Base-by-base conservation (phyloP, 2,329 filamentous ascomycete genomes). In the Stylonectria norvegica region DNA sequence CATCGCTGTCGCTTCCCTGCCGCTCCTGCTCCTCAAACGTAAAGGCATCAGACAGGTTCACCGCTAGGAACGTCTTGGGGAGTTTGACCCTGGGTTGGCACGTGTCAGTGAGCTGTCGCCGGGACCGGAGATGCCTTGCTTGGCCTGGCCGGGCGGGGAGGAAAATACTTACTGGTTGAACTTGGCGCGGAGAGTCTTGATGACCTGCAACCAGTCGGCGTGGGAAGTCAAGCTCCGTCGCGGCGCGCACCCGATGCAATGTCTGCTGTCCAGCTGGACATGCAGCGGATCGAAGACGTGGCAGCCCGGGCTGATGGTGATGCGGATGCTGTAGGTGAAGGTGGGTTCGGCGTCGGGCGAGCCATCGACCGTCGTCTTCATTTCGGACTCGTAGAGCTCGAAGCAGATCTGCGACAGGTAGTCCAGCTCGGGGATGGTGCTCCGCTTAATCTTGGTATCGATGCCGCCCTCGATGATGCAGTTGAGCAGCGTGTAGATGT, bases 391-490 rank as follows among this genome's bases (percentile, higher is more conserved):
- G 67, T 98, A 98, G 19, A 98, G 75, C 69, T 98, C 93, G 54
- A 98, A 98, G 64, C 89, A 95, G 60, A 98, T 97, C 61, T 97
- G 93, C 6, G 87, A 94, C 19, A 98, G 80, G 62, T 98, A 98
- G 64, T 98, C 93, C 22, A 98, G 81, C 67, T 98, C 93, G 0
- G 93, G 93, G 49, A 98, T 98, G 28, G 88, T 89, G 57, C 89
- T 90, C 25, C 94, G 85, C 55, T 89, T 86, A 59, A 98, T 97
- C 70, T 98, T 98, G 17, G 91, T 96, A 60, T 94, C 86, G 50
- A 98, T 87, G 20, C 93, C 94, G 45, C 94, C 93, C 64, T 98
- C 93, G 18, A 98, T 78, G 53, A 98, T 97, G 63, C 91, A 97
- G 65, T 98, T 98, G 43, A 98, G 79, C 5, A 98, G 77, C 5